Evolutionary conservation across 225 moss, liverwort and hornwort species (phyloP), one percentile per base, ranked within the genome.

Genomic region (Climacium dendroides): DNA sequence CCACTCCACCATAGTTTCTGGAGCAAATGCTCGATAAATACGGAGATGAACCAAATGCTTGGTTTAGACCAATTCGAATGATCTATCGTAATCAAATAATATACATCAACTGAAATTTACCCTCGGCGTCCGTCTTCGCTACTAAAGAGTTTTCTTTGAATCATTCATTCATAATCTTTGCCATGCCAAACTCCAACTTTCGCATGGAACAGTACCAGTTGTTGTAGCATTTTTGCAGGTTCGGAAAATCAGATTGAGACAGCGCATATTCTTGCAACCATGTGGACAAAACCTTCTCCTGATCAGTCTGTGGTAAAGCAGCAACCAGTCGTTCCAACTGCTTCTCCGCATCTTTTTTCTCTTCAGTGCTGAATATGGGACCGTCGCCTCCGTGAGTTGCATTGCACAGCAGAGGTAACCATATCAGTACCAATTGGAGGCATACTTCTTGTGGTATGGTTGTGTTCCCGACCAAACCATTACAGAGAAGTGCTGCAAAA

Each of bases 341-440:
- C 69, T 83, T 89, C 87, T 98, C 94, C 16, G 92, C 88, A 15
- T 95, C 93, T 61, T 86, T 80, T 78, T 92, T 93, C 90, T 98
- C 96, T 22, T 64, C 69, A 11, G 93, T 65, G 58, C 63, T 94
- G 88, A 98, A 97, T 47, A 98, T 97, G 23, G 94, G 93, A n/a
- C 95, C 94, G 84, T 98, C 96, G 12, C 96, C 96, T 80, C 96
- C 96, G 61, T 98, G 96, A 24, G 95, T 95, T 80, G 96, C 96
- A 63, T 89, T 93, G 92, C 98, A 98, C 5, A 96, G 86, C 16
- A 96, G 90, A 41, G 98, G 98, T 78, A 98, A 88, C 98, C 98
- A 98, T 34, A 90, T 78, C 29, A 96, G 69, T 19, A 97, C 89
- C 84, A 97, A 86, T 82, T 94, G 96, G 83, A 95, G 90, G 84